A percentile compares a stretch with the other conserved stretches of the same genome.
phyloP scores from a whole-genome alignment of 1,284 basidiomycete species.

The Omphalotus olearius region DNA sequence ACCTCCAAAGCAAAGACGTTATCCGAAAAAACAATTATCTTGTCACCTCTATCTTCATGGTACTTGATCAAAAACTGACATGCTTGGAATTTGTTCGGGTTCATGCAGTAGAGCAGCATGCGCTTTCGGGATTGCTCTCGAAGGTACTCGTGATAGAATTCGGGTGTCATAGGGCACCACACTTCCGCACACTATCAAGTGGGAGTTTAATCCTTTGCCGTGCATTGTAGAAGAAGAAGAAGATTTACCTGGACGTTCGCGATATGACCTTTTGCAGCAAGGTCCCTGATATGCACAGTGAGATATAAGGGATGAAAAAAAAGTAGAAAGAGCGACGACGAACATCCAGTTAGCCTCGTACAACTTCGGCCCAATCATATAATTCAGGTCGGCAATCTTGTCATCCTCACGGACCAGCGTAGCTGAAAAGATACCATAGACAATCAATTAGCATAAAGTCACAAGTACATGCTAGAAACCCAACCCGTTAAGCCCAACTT shows the following conservation, averaged over 20 bases:
- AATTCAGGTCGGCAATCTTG: slow-evolving; percentile 98
- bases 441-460: neutral
- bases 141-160: slow-evolving; percentile 98
- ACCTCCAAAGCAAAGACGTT: slow-evolving; percentile 98
- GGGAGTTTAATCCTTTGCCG: slow-evolving; percentile 4
- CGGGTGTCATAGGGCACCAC: slow-evolving; percentile 99
- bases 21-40: slow-evolving; percentile 99
- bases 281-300: slow-evolving; percentile 50
- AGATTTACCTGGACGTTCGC: slow-evolving; percentile 97
- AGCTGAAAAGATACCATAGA: slow-evolving; percentile 47
- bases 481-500: slow-evolving; percentile 91
- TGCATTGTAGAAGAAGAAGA: neutral
- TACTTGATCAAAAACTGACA: slow-evolving; percentile 99
- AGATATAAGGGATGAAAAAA: slow-evolving; percentile 10
- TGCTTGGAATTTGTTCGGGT: slow-evolving; percentile 98
- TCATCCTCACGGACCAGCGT: slow-evolving; percentile 99
- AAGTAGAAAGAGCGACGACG: slow-evolving; percentile 12
- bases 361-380: slow-evolving; percentile 98
- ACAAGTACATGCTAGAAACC: slow-evolving; percentile 17
- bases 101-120: slow-evolving; percentile 99
- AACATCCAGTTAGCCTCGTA: slow-evolving; percentile 99
- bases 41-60: slow-evolving; percentile 97
- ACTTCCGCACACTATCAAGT: slow-evolving; percentile 88
- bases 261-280: slow-evolving; percentile 98
- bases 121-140: slow-evolving; percentile 89